phyloP scores from a whole-genome alignment of 2,329 filamentous ascomycete species.

The Scytalidium sp. region DNA sequence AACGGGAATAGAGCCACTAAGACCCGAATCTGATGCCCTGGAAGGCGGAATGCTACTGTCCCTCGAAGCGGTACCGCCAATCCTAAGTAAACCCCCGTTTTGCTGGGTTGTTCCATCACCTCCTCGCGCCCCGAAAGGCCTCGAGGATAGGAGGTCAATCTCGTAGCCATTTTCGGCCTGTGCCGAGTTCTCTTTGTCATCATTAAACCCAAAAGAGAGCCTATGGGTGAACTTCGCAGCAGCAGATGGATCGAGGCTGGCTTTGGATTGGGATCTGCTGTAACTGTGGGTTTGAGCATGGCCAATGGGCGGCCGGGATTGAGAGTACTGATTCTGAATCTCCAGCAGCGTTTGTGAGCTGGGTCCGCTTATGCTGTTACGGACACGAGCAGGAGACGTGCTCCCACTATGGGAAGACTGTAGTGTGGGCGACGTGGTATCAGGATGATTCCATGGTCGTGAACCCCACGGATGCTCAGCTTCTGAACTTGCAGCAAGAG shows the following conservation, averaged over 20 bases:
- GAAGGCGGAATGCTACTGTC: slow-evolving; percentile 56
- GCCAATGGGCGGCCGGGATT: slow-evolving; percentile 42
- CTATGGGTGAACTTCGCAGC: slow-evolving; percentile 35
- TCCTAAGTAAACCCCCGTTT: slow-evolving; percentile 41
- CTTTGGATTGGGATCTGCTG: slow-evolving; percentile 31
- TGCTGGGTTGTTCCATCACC: slow-evolving; percentile 33
- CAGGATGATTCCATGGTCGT: slow-evolving; percentile 56
- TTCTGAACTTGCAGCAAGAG: slow-evolving; percentile 66
- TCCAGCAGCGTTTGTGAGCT: slow-evolving; percentile 35
- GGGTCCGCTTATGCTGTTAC: slow-evolving; percentile 42
- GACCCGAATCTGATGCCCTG: slow-evolving; percentile 46
- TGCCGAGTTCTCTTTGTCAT: slow-evolving; percentile 27
- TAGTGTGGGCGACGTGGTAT: slow-evolving; percentile 40
- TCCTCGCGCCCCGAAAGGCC: slow-evolving; percentile 9
- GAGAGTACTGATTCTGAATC: slow-evolving; percentile 37
- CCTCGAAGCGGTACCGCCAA: slow-evolving; percentile 44
- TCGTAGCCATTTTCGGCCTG: slow-evolving; percentile 20
- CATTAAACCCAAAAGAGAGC: slow-evolving; percentile 20
- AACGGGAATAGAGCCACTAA: slow-evolving; percentile 13
- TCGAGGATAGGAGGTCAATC: slow-evolving; percentile 16
- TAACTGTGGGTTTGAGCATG: slow-evolving; percentile 30
- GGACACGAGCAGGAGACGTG: slow-evolving; percentile 56
- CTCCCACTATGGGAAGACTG: slow-evolving; percentile 44
- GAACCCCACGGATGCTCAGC: slow-evolving; percentile 57
- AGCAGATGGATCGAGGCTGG: slow-evolving; percentile 43